These are phyloP conservation scores for Hanseniaspora singularis DNA, from an alignment of 805 yeast species.

Conservation along the genomic window DNA sequence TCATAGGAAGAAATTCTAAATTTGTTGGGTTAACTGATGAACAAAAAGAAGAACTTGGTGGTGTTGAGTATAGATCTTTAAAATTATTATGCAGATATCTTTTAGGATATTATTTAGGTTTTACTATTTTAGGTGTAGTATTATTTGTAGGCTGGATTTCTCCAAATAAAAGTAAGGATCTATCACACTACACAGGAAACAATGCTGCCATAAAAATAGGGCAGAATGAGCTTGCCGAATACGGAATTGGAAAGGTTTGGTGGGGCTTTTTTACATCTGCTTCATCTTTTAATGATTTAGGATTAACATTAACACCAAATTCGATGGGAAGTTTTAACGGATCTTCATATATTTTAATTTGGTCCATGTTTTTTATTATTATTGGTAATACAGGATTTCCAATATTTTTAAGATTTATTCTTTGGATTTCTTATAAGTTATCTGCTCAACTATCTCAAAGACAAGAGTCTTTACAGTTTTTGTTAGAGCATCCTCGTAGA, in stretches of 20 bases:
- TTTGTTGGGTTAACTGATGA: slow-evolving; percentile 69
- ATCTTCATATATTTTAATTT: slow-evolving; percentile 53
- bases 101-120: slow-evolving; percentile 58
- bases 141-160: slow-evolving; percentile 53
- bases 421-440: slow-evolving; percentile 65
- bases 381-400: slow-evolving; percentile 97
- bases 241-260: slow-evolving; percentile 72
- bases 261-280: slow-evolving; percentile 83
- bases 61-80: slow-evolving; percentile 88
- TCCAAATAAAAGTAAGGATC: slow-evolving; percentile 21
- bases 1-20: slow-evolving; percentile 79
- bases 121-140: slow-evolving; percentile 46
- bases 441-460: slow-evolving; percentile 51
- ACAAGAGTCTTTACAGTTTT: slow-evolving; percentile 69
- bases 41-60: slow-evolving; percentile 91
- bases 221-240: slow-evolving; percentile 32
- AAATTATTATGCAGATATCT: slow-evolving; percentile 61
- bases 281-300: slow-evolving; percentile 76
- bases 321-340: slow-evolving; percentile 60
- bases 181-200: slow-evolving; percentile 4
- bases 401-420: slow-evolving; percentile 59
- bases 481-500: slow-evolving; percentile 92
- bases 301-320: slow-evolving; percentile 67
- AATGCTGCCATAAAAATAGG: slow-evolving; percentile 27
- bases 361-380: slow-evolving; percentile 58